These are phyloP conservation scores for Oxalis stricta DNA, from an alignment of 441 rosid genomes.

Conservation along the genomic window DNA sequence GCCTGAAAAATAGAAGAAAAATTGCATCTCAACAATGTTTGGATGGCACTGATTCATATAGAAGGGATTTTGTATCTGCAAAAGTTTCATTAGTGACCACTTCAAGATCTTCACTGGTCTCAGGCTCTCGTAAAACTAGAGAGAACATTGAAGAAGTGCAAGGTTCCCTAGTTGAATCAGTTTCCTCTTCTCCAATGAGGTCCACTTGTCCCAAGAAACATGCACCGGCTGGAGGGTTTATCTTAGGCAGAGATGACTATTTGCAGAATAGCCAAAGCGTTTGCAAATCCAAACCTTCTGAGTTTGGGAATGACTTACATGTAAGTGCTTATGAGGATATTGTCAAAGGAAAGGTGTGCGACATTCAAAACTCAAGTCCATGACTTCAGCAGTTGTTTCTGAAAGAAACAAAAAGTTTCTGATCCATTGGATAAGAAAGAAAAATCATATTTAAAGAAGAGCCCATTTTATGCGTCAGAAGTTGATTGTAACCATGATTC, in stretches of 20 bases:
- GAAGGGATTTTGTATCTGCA: constrained; percentile 24
- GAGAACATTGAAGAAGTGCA: constrained; percentile 29
- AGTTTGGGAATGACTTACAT: constrained; percentile 6
- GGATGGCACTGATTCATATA: constrained; percentile 19
- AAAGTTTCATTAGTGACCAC: constrained; percentile 32
- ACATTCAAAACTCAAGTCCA: constrained; percentile 9
- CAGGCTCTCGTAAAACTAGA: constrained; percentile 34
- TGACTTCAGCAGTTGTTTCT: constrained; percentile 10
- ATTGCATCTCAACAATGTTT: constrained; percentile 10
- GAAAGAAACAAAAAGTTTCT: constrained; percentile 11
- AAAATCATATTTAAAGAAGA: constrained; percentile 9
- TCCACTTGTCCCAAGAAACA: constrained; percentile 19
- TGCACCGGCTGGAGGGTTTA: constrained; percentile 18
- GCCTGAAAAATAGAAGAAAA: constrained; percentile 16
- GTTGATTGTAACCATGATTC: constrained; percentile 1
- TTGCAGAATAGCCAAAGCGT: constrained; percentile 7
- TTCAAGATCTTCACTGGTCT: constrained; percentile 63
- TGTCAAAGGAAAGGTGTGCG: constrained; percentile 8
- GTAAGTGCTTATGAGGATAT: constrained; percentile 9
- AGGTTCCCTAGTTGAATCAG: constrained; percentile 63
- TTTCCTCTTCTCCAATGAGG: constrained; percentile 64
- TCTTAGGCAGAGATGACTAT: constrained; percentile 16
- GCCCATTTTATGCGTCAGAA: constrained; percentile 7
- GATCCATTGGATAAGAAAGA: constrained; percentile 7
- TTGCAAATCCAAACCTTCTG: constrained; percentile 14